phyloP scores from a whole-genome alignment of 257 asterid genomes.

The Anisodus tanguticus region DNA sequence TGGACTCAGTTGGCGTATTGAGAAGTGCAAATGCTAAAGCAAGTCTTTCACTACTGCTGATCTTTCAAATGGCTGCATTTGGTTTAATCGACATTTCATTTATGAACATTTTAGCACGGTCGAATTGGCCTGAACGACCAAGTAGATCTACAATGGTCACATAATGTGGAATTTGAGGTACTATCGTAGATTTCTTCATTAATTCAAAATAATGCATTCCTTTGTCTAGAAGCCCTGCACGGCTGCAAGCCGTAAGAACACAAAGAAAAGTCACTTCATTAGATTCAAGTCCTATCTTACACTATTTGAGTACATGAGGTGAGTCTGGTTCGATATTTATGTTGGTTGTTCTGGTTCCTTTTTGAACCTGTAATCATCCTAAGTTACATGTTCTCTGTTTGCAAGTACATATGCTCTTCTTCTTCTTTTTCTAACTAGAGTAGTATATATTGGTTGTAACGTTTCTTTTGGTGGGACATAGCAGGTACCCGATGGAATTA shows the following conservation, averaged over 20 bases:
- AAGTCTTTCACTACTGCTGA: constrained; percentile 80
- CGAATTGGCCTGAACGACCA: constrained; percentile 73
- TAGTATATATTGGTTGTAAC: no score
- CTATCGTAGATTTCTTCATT: constrained; percentile 58
- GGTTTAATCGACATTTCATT: constrained; percentile 64
- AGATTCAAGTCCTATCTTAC: constrained; percentile 55
- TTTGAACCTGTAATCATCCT: no score
- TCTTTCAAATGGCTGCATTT: constrained; percentile 73
- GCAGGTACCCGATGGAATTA: no score
- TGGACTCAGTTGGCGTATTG: constrained; percentile 50
- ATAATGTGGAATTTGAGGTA: constrained; percentile 64
- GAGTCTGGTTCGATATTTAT: no score
- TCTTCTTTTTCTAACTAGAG: no score
- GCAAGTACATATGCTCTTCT: no score
- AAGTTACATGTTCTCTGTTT: no score
- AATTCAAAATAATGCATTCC: constrained; percentile 69
- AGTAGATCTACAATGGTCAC: constrained; percentile 68
- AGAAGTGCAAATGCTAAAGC: constrained; percentile 82
- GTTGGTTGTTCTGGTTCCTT: no score
- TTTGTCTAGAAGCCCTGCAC: constrained; percentile 66
- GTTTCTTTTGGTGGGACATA: no score
- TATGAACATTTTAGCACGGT: constrained; percentile 61
- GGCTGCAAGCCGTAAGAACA: constrained; percentile 86
- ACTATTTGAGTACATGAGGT: constrained; percentile 17
- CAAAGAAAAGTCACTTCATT: constrained; percentile 68